Evolutionary conservation across 371 early-diverging fungal genomes (phyloP), one percentile per base, ranked within the genome.

Genomic region (Actinomortierella ambigua): DNA sequence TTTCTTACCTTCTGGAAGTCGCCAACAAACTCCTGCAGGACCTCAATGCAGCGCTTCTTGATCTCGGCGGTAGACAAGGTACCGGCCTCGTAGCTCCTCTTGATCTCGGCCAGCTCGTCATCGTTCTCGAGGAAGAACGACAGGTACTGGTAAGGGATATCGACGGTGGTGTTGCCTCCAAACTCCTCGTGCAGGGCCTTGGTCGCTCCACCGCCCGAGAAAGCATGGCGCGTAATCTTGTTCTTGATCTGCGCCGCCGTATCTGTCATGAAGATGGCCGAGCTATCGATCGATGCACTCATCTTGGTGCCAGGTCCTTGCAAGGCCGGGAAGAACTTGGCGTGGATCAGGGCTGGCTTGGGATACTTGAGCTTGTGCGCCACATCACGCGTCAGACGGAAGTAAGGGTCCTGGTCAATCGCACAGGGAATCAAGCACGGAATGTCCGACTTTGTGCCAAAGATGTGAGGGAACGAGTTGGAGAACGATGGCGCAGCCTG

Each of bases 351-450:
- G 11, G 93, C 80, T 3, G 99, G 99, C 81, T 99, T 99, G 50
- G 90, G 95, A 81, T 96, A 95, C 82, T 98, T 96, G 49, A 99
- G 86, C 61, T 85, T 88, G 59, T 85, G 85, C 20, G 99, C 93
- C 17, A 98, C 98, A 82, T 99, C 99, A 66, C 99, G 90, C 0
- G 99, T 98, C 59, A 99, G 80, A 48, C 99, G 93, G 89, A 99
- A 99, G 85, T 98, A 99, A 58, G 99, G 99, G 73, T 99, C 99
- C 85, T 99, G 99, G 78, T 99, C 99, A 68, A 99, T 98, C 44
- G 99, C 99, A 77, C 96, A 95, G 20, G 99, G 99, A 69, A 99
- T 98, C 77, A 99, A 80, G 79, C 98, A 97, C 11, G 97, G 97
- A 56, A 95, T 90, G 66, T 97, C 94, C 49, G 87, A 88, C 67